Evolutionary conservation across 495 filamentous ascomycete genomes (phyloP).

Genomic region (Lindgomyces ingoldianus): DNA sequence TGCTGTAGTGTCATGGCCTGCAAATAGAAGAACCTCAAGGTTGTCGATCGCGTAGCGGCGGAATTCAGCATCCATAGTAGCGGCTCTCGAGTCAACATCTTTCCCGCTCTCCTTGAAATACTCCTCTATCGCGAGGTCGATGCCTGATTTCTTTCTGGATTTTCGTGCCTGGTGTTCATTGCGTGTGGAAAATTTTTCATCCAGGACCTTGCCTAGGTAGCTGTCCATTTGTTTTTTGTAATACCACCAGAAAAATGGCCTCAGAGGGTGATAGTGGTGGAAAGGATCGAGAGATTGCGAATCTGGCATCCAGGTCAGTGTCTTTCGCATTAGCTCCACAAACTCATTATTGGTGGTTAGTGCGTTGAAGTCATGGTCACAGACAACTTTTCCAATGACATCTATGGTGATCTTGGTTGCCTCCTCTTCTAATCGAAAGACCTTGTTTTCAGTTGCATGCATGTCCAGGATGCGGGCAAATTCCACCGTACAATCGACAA

Average conservation of each 20-base stretch:
- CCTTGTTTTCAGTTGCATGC: slow-evolving; percentile 35
- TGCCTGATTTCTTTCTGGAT: slow-evolving; percentile 17
- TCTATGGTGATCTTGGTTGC: slow-evolving; percentile 44
- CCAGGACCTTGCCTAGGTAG: slow-evolving; percentile 29
- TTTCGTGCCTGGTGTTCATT: neutral
- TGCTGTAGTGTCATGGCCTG: slow-evolving; percentile 53
- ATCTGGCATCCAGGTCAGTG: slow-evolving; percentile 28
- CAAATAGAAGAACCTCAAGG: slow-evolving; percentile 48
- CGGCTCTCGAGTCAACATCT: slow-evolving; percentile 5
- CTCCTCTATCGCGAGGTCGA: slow-evolving; percentile 35
- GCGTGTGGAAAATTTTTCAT: slow-evolving; percentile 25
- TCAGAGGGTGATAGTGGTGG: slow-evolving; percentile 17
- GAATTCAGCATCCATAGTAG: slow-evolving; percentile 38
- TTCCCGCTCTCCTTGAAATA: slow-evolving; percentile 32
- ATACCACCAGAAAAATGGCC: slow-evolving; percentile 11
- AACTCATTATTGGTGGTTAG: slow-evolving; percentile 21
- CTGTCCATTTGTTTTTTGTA: slow-evolving; percentile 27
- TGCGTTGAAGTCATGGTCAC: slow-evolving; percentile 25
- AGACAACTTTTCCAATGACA: slow-evolving; percentile 42
- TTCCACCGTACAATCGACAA: slow-evolving; percentile 40
- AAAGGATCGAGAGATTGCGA: slow-evolving; percentile 25
- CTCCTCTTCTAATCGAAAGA: slow-evolving; percentile 45
- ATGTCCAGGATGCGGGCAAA: slow-evolving; percentile 40
- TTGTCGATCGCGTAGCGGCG: slow-evolving; percentile 38
- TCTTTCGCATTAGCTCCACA: slow-evolving; percentile 4